phyloP scores from a whole-genome alignment of 345 rosid genomes.

The Boechera divaricarpa region DNA sequence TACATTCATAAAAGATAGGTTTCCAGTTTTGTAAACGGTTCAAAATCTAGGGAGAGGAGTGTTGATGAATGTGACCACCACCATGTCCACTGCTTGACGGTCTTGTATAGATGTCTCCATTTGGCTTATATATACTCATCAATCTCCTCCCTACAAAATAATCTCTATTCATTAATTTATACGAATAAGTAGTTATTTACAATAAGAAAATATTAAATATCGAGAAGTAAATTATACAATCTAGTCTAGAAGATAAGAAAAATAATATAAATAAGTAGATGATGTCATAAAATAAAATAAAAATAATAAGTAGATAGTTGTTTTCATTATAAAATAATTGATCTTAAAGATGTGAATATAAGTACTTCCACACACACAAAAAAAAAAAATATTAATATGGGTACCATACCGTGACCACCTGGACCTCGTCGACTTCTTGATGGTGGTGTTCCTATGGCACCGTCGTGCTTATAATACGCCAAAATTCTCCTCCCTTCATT shows the following conservation, averaged over 20 bases:
- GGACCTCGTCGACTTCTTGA: conserved; percentile 19
- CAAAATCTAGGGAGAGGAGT: neutral
- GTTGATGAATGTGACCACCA: conserved; percentile 33
- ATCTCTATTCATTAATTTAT: neutral
- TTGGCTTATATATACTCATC: conserved; percentile 28
- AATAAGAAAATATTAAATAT: neutral
- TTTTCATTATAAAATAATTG: neutral
- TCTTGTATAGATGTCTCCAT: conserved; percentile 22
- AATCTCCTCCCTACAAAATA: neutral
- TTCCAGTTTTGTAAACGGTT: neutral
- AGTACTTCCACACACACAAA: neutral
- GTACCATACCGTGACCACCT: conserved; percentile 16
- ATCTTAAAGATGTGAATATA: too few species aligned
- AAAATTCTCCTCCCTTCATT: conserved; percentile 23
- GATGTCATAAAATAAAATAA: too few species aligned
- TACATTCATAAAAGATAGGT: neutral
- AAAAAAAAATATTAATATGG: neutral
- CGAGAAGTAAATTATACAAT: neutral
- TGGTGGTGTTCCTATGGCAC: conserved; percentile 18
- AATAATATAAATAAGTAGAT: too few species aligned
- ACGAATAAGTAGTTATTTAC: neutral
- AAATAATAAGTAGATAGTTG: neutral
- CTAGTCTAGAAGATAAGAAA: too few species aligned
- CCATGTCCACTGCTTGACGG: conserved; percentile 32
- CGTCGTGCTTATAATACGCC: conserved; percentile 10